Base-by-base conservation (phyloP, 1,284 basidiomycete species). In the Irpex rosettiformis region DNA sequence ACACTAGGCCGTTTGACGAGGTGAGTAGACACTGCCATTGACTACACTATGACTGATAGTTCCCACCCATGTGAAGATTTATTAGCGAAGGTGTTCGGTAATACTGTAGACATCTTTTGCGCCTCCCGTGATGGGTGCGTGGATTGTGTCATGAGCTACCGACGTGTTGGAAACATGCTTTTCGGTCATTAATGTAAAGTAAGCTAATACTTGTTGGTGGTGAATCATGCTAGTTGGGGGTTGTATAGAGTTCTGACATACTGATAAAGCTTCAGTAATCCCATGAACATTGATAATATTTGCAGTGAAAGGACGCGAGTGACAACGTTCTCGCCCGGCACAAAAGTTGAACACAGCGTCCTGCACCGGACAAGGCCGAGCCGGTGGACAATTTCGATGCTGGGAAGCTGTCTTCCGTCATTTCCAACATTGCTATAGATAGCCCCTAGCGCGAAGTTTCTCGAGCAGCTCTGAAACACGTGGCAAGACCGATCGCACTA, bases 1-100 rank as follows among this genome's bases (percentile, higher is more conserved):
- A 99, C 72, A 98, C 96, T 5, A 77, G 96, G 65, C 96, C 96
- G 5, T 99, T 98, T 73, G 96, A 98, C 73, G 94, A 98, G 86
- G 93, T 96, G 47, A 33, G 57, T 42, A 7, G 22, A 22, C 30
- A 3, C 6, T 22, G 1, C 4, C 47, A 21, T 16, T 30, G 29
- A 16, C 8, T 18, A 21, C 6, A 54, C 28, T 25, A 4, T 28
- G 29, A n/a, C 28, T 54, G 21, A 58, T 33, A 45, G 30, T 53
- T 22, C 28, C 24, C 24, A 37, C 21, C 37, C 27, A 25, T 25
- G 55, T 48, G 55, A 51, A 48, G 55, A 56, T 56, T 29, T 56
- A 56, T 28, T 56, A 49, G 47, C 24, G 22, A 10, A 5, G 43
- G 13, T 18, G n/a, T 47, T n/a, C 33, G 21, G 43, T 22, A 45